Percentiles rank a stretch among this genome's conserved stretches.
Conservation (phyloP, 768 basidiomycete genomes). For the Kwoniella mangroviensis region DNA sequence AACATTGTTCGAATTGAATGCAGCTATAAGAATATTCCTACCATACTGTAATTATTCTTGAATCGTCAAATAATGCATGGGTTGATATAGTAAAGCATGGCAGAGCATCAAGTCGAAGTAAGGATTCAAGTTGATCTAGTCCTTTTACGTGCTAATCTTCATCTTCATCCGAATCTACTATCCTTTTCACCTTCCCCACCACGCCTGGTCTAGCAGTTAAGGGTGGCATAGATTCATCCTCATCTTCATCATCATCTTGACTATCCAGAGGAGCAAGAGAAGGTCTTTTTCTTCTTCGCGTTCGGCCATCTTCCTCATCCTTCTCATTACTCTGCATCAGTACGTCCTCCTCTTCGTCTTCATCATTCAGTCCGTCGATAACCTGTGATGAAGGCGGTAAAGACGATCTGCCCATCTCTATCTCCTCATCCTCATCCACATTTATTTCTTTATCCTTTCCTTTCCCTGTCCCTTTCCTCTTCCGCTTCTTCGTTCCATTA, state of each 20-base stretch:
- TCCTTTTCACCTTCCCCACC: neutral
- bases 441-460: neutral
- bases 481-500: constrained; percentile 27
- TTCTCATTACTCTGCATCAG: neutral
- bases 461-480: constrained; percentile 19
- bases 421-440: neutral
- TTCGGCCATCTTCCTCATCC: neutral
- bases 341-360: neutral
- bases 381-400: neutral
- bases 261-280: constrained; percentile 6
- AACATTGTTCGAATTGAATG: too few species aligned
- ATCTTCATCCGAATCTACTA: constrained; percentile 18
- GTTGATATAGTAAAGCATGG: too few species aligned
- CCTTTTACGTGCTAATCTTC: neutral
- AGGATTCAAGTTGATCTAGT: too few species aligned
- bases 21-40: too few species aligned
- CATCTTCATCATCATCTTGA: neutral
- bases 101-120: too few species aligned
- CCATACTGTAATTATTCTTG: too few species aligned
- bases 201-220: neutral
- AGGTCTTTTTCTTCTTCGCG: constrained; percentile 5
- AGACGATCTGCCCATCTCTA: neutral
- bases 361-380: neutral
- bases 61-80: too few species aligned
- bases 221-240: neutral